These are phyloP conservation scores for Fusarium bulbicola DNA, from an alignment of 2,329 filamentous ascomycete genomes.

Conservation along the genomic window DNA sequence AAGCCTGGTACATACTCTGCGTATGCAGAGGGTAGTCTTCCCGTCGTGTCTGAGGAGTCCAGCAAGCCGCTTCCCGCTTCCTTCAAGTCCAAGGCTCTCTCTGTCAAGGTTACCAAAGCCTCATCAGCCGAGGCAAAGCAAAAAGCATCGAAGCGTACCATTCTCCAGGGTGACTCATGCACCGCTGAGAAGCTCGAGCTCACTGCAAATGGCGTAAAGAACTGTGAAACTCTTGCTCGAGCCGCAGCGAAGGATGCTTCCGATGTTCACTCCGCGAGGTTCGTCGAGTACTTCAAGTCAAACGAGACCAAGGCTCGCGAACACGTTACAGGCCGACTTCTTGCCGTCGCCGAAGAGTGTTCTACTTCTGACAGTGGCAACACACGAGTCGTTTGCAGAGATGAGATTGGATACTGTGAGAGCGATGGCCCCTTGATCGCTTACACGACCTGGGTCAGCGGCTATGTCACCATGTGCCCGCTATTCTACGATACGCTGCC, in stretches of 20 bases:
- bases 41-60: neutral
- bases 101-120: neutral
- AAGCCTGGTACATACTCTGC: conserved; percentile 19
- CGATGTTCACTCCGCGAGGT: conserved; percentile 10
- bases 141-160: neutral
- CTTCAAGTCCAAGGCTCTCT: conserved; percentile 11
- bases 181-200: conserved; percentile 4
- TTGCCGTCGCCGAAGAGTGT: conserved; percentile 30
- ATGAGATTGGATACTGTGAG: conserved; percentile 21
- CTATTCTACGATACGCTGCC: conserved; percentile 27
- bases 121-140: conserved; percentile 8
- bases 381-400: conserved; percentile 8
- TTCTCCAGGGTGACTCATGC: conserved; percentile 5
- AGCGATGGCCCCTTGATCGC: conserved; percentile 22
- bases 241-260: conserved; percentile 28
- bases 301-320: conserved; percentile 26
- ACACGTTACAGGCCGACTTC: conserved; percentile 25
- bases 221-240: conserved; percentile 27
- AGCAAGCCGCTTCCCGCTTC: neutral
- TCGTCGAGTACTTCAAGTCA: conserved; percentile 37
- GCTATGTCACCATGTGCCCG: conserved; percentile 28
- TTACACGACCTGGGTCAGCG: conserved; percentile 35
- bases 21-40: conserved; percentile 9
- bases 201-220: conserved; percentile 6
- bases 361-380: conserved; percentile 6